Evolutionary conservation across 2,329 filamentous ascomycete genomes (phyloP).

Genomic region (Intubia oerlemansii): DNA sequence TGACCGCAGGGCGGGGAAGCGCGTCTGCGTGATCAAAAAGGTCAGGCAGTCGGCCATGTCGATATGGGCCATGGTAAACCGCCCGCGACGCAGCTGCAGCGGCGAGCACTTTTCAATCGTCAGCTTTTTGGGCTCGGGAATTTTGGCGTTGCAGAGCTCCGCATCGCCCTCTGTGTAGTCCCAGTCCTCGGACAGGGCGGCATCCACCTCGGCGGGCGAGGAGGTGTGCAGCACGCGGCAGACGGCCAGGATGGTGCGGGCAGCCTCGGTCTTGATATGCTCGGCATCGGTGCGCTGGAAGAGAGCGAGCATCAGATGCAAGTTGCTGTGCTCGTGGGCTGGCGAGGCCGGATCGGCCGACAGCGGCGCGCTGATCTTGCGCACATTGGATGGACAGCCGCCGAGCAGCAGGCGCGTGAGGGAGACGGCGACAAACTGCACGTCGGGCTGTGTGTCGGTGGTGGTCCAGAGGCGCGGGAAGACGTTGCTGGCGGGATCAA

Average conservation of each 20-base stretch:
- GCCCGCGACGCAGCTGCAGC: slow-evolving; percentile 1
- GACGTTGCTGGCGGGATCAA: slow-evolving; percentile 16
- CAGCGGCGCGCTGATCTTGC: slow-evolving; percentile 22
- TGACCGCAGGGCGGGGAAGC: slow-evolving; percentile 36
- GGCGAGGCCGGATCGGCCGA: slow-evolving; percentile 16
- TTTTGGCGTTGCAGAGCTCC: too few species aligned
- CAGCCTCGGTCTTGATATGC: slow-evolving; percentile 37
- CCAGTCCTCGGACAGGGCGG: slow-evolving; percentile 14
- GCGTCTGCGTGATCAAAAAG: slow-evolving; percentile 32
- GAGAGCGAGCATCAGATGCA: slow-evolving; percentile 18
- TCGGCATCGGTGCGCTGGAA: slow-evolving; percentile 24
- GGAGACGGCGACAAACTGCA: slow-evolving; percentile 38
- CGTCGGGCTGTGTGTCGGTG: slow-evolving; percentile 26
- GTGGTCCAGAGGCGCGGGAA: slow-evolving; percentile 33
- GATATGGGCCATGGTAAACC: slow-evolving; percentile 24
- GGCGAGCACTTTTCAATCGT: slow-evolving; percentile 5
- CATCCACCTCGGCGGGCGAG: slow-evolving; percentile 6
- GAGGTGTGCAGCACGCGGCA: slow-evolving; percentile 35
- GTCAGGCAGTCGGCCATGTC: slow-evolving; percentile 21
- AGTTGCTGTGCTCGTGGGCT: slow-evolving; percentile 13
- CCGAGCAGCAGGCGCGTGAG: slow-evolving; percentile 34
- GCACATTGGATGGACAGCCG: slow-evolving; percentile 29
- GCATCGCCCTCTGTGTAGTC: slow-evolving; percentile 13
- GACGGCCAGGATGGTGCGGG: slow-evolving; percentile 28
- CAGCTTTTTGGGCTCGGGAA: background rate